Conservation (phyloP, 345 rosid species). For the Salix suchowensis region DNA sequence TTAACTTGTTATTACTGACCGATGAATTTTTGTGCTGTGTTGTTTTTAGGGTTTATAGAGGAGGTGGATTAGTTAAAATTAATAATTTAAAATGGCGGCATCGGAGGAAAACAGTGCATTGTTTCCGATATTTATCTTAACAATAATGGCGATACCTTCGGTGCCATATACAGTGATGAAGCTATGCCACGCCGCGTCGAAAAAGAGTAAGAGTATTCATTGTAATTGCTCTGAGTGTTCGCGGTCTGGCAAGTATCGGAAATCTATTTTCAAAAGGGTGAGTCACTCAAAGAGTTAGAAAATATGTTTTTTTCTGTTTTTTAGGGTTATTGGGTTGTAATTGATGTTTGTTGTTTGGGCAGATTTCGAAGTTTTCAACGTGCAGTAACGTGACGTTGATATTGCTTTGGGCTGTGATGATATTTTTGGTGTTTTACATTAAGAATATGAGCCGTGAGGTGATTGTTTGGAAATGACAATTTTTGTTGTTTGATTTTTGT, state of each 20-base stretch:
- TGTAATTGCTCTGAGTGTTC: constrained; percentile 80
- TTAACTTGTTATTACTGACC: background rate
- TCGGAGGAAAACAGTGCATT: constrained; percentile 79
- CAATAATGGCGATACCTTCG: constrained; percentile 87
- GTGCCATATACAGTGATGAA: constrained; percentile 81
- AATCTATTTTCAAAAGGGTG: constrained; percentile 76
- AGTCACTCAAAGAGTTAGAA: constrained; percentile 2
- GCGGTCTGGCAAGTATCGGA: constrained; percentile 79
- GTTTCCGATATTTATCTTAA: constrained; percentile 95
- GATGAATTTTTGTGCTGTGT: background rate
- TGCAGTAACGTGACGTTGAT: constrained; percentile 83
- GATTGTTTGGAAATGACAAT: constrained; percentile 12
- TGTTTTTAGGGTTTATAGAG: background rate
- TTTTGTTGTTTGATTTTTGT: background rate
- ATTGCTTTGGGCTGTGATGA: constrained; percentile 79
- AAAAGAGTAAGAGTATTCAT: constrained; percentile 64
- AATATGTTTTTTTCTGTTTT: background rate
- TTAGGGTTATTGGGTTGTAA: background rate
- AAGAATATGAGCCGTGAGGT: constrained; percentile 88
- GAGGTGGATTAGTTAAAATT: background rate
- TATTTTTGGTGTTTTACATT: constrained; percentile 81
- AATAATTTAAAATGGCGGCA: constrained; percentile 59
- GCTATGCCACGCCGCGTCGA: constrained; percentile 65
- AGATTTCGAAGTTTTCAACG: constrained; percentile 93
- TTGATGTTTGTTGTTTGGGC: constrained; percentile 19